These are phyloP conservation scores for Endocalyx cinctus DNA, from an alignment of 2,329 filamentous ascomycete genomes.

Conservation along the genomic window DNA sequence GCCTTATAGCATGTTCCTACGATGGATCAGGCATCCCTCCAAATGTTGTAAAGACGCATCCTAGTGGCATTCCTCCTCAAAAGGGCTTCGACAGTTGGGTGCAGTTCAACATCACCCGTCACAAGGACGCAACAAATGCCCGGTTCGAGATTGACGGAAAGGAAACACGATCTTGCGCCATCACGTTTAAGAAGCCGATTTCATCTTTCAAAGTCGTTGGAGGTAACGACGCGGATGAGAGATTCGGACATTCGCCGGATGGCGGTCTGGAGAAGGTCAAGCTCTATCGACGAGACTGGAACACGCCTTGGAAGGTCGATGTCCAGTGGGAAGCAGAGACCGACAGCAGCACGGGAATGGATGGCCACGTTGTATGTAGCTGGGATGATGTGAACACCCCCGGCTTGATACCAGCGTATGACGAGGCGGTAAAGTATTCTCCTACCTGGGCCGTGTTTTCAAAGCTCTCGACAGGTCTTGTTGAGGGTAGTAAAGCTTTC, in stretches of 20 bases:
- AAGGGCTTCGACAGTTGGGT: slow-evolving; percentile 56
- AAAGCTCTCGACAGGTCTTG: slow-evolving; percentile 72
- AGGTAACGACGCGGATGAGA: slow-evolving; percentile 52
- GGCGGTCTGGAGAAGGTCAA: slow-evolving; percentile 64
- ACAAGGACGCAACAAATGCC: slow-evolving; percentile 42
- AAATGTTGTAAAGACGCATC: slow-evolving; percentile 49
- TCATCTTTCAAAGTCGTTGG: slow-evolving; percentile 59
- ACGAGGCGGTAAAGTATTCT: slow-evolving; percentile 71
- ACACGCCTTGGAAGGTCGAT: slow-evolving; percentile 70
- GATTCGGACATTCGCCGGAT: slow-evolving; percentile 60
- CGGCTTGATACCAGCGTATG: slow-evolving; percentile 73
- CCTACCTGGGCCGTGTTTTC: slow-evolving; percentile 76
- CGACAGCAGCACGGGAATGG: slow-evolving; percentile 37
- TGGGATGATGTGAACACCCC: slow-evolving; percentile 81
- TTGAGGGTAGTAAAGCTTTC: slow-evolving; percentile 73
- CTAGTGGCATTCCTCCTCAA: slow-evolving; percentile 35
- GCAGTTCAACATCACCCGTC: slow-evolving; percentile 53
- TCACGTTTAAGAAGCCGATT: slow-evolving; percentile 68
- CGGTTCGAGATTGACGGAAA: slow-evolving; percentile 62
- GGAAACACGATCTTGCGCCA: slow-evolving; percentile 74
- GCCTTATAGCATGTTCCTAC: slow-evolving; percentile 66
- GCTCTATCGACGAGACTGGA: slow-evolving; percentile 80
- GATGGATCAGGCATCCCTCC: slow-evolving; percentile 57
- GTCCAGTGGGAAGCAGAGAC: slow-evolving; percentile 54
- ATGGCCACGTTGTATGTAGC: slow-evolving; percentile 68